Evolutionary conservation across 345 rosid species (phyloP), one percentile per base, ranked within the genome.

Genomic region (Syzygium grande): DNA sequence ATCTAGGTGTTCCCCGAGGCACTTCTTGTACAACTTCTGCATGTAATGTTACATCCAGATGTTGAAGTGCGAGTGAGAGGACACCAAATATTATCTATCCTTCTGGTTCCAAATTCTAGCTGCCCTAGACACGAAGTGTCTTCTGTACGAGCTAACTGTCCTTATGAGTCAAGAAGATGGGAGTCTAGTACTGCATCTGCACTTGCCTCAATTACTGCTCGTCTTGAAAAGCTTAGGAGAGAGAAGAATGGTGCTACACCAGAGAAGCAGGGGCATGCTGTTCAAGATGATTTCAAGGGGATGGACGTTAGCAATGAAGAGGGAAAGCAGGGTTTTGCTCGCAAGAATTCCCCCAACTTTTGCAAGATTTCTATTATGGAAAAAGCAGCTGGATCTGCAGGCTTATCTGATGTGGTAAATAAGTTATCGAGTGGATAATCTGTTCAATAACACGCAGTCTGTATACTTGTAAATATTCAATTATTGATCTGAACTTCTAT

Each of bases 11-110:
- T 98, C 87, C 99, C 99, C 0, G 99, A 96, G 63, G 88, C 92
- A 78, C 96, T 96, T 89, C 97, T 96, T 86, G 92, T 91, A 87
- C 98, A 96, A 84, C 96, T 98, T 89, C 88, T 98, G 90, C 95
- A 91, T 88, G 97, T 92, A 90, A 96, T 96, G 98, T 88, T 98
- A 90, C 98, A 96, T 93, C 94, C 99, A 80, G 95, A 95, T 88
- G 89, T 94, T 77, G 97, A 94, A 91, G 97, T 93, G 51, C 98
- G 99, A 52, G 96, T 95, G 55, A 97, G 96, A 88, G 99, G 94
- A 4, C 99, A 96, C 90, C 97, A 93, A 86, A 93, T 96, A 90
- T 95, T 96, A 92, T 96, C 99, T 2, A 91, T 92, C 90, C 95
- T 98, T 92, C 96, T 98, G 54, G 89, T 92, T 91, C 95, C 98